Percentiles rank a stretch among this genome's conserved stretches.
Evolutionary conservation across 495 filamentous ascomycete genomes (phyloP).

Genomic region (Cercophora newfieldiana): DNA sequence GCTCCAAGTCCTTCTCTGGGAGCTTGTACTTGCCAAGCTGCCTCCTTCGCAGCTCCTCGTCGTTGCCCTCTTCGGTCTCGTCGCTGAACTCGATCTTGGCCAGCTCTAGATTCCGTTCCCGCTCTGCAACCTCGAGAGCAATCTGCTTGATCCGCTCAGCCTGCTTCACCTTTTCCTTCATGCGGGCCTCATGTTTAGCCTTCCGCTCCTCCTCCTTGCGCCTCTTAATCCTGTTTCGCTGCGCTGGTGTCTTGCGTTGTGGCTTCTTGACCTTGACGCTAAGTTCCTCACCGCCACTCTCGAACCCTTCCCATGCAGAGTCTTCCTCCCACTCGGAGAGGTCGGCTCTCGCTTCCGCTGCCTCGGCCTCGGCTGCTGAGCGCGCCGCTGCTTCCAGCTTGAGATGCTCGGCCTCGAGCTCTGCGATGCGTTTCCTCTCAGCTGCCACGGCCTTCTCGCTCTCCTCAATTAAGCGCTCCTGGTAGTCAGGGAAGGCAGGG

Average conservation of each 20-base stretch:
- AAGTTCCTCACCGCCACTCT: constrained; percentile 63
- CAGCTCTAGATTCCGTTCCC: constrained; percentile 49
- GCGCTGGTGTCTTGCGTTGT: constrained; percentile 77
- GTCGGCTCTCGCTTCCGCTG: constrained; percentile 66
- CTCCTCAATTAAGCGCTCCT: constrained; percentile 67
- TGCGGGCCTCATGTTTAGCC: constrained; percentile 66
- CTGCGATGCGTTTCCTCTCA: constrained; percentile 73
- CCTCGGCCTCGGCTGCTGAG: constrained; percentile 60
- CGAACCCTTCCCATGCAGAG: constrained; percentile 83
- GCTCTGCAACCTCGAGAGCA: constrained; percentile 59
- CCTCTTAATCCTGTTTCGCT: constrained; percentile 83
- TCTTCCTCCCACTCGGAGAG: constrained; percentile 75
- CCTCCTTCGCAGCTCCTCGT: constrained; percentile 68
- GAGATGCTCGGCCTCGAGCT: constrained; percentile 60
- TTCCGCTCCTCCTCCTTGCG: constrained; percentile 81
- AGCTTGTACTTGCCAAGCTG: constrained; percentile 76
- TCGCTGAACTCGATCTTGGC: constrained; percentile 44
- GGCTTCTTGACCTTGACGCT: constrained; percentile 69
- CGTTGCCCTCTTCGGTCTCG: constrained; percentile 50
- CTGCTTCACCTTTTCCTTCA: constrained; percentile 70
- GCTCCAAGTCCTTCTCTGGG: constrained; percentile 77
- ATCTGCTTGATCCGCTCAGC: constrained; percentile 64
- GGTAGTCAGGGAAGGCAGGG: constrained; percentile 81
- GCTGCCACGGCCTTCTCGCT: constrained; percentile 75
- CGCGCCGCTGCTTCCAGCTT: constrained; percentile 54